Conservation (phyloP, 306 rosid genomes). For the Trichosanthes truncata region DNA sequence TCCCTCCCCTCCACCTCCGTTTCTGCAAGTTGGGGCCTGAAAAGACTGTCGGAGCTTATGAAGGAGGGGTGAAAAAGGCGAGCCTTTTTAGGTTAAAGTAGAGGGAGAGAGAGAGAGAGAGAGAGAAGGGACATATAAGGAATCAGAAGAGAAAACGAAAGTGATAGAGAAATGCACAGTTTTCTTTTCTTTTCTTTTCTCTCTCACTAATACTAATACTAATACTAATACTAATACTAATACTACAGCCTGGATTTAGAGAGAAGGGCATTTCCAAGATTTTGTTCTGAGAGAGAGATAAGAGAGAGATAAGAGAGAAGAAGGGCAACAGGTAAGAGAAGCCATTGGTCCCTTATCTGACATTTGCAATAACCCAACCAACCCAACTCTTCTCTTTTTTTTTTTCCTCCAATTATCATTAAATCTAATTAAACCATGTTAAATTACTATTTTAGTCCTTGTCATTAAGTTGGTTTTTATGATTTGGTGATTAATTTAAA, state of each 20-base stretch:
- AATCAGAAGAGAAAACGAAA: conserved; percentile 17
- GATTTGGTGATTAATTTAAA: too few relatives aligned
- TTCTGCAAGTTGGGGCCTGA: conserved; percentile 26
- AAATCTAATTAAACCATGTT: background rate
- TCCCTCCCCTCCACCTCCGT: background rate
- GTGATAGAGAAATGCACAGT: conserved; percentile 16
- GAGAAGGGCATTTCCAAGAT: conserved; percentile 18
- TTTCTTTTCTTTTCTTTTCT: background rate
- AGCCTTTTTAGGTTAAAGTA: conserved; percentile 52
- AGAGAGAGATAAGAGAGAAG: background rate
- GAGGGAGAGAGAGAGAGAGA: conserved; percentile 14
- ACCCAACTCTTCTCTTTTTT: background rate
- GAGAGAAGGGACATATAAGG: conserved; percentile 19
- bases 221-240: background rate
- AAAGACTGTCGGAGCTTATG: conserved; percentile 45
- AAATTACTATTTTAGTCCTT: background rate
- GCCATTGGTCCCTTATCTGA: conserved; percentile 4
- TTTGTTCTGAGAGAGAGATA: background rate
- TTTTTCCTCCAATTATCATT: background rate
- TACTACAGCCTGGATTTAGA: conserved; percentile 9
- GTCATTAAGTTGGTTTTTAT: too few relatives aligned
- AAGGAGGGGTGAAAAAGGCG: conserved; percentile 49
- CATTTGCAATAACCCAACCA: background rate
- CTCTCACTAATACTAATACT: background rate
- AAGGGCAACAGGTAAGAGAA: background rate